Evolutionary conservation across 176 grass and related monocot genomes (phyloP).

Genomic region (Avena atlantica): DNA sequence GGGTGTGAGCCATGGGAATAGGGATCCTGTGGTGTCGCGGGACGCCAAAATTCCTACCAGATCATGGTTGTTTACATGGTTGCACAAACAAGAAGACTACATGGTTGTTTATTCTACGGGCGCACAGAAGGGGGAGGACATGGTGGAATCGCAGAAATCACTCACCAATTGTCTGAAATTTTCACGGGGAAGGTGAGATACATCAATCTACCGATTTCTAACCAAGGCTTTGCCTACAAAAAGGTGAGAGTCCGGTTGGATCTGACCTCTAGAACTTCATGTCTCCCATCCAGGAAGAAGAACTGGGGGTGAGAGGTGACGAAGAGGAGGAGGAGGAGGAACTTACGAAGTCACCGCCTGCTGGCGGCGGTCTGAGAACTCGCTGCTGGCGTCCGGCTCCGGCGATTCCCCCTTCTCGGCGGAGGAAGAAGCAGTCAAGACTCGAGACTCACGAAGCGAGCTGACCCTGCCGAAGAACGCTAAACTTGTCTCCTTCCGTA

Average conservation of each 20-base stretch:
- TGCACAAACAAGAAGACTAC: background rate
- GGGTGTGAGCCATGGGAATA: background rate
- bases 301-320: background rate
- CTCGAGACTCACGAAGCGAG: slow-evolving; percentile 4
- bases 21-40: background rate
- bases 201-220: background rate
- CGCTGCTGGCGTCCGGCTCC: background rate
- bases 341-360: background rate
- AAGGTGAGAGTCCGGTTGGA: slow-evolving; percentile 28
- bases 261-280: slow-evolving; percentile 24
- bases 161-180: background rate
- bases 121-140: background rate
- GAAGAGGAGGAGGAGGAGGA: background rate
- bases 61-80: background rate
- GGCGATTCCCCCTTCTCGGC: slow-evolving; percentile 21
- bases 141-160: background rate
- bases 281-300: background rate
- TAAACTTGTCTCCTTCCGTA: background rate
- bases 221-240: background rate
- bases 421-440: slow-evolving; percentile 18
- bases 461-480: slow-evolving; percentile 5
- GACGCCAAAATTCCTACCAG: background rate
- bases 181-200: background rate
- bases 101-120: slow-evolving; percentile 3
- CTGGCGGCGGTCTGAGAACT: background rate